Base-by-base conservation (phyloP, 257 asterid genomes). In the Scutellaria galericulata region DNA sequence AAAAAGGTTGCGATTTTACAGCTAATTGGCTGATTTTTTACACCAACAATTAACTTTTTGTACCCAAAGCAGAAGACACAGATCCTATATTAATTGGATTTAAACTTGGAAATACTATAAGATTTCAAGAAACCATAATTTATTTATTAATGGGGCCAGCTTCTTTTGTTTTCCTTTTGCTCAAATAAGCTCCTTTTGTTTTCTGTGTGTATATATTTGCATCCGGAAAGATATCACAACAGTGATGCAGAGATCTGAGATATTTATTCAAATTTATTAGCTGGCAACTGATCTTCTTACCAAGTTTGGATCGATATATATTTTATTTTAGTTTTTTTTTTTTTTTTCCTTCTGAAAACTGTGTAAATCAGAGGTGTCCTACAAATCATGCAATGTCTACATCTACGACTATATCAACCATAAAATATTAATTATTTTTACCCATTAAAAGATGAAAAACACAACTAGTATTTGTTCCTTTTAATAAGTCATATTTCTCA, bases 1-100 rank as follows among this genome's bases (percentile, higher is more conserved):
- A 39, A 40, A 54, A 68, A 18, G 13, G 35, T 5, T 51, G 31
- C 61, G 68, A 13, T 50, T 52, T 78, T 63, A 78, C 86, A 78
- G 78, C 80, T 60, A 74, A 52, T 70, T 44, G 39, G 73, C 67
- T 67, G 50, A 47, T 54, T 41, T 45, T 65, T 13, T 27, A 46
- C 20, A 14, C 62, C 62, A 61, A 14, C 20, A 55, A 64, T 50
- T 15, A 53, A 77, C 60, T 64, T 64, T 68, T 57, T 62, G 77
- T 51, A 18, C 68, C 72, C 72, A 69, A 60, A 77, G 57, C 20
- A 62, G 80, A 70, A 53, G 77, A 74, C 69, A 68, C 35, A 50
- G 54, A 81, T 74, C 71, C 77, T 35, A 66, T 53, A 65, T 60
- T 56, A 56, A 64, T 63, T 66, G 57, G 70, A 15, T 31, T 46